Conservation (phyloP, 75 land plant genomes). For the Cunninghamia lanceolata region DNA sequence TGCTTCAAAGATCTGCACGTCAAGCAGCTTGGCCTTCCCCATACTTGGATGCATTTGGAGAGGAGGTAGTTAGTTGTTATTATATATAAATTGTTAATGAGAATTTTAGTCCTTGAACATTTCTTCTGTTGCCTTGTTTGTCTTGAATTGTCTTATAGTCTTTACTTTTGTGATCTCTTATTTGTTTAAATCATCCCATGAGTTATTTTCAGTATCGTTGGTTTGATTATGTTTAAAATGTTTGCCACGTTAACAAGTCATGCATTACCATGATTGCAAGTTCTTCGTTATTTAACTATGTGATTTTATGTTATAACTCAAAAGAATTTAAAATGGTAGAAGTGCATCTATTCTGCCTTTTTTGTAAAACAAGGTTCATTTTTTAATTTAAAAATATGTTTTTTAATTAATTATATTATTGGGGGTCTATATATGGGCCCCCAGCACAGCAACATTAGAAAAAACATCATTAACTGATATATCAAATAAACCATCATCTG, state of each 20-base stretch:
- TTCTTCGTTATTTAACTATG: background rate
- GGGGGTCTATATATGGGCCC: too few relatives aligned
- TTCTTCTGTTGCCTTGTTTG: background rate
- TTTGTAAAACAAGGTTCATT: background rate
- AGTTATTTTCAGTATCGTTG: background rate
- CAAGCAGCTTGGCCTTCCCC: slow-evolving; percentile 93
- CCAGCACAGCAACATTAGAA: too few relatives aligned
- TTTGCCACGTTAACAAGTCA: background rate
- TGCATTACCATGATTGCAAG: background rate
- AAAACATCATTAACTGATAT: too few relatives aligned
- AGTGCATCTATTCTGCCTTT: background rate
- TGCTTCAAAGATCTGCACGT: slow-evolving; percentile 73
- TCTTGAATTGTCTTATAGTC: background rate
- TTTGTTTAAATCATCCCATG: background rate
- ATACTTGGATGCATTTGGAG: slow-evolving; percentile 95
- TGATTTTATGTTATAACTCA: background rate
- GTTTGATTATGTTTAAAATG: background rate
- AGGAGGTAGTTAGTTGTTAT: slow-evolving; percentile 59
- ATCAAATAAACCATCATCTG: too few relatives aligned
- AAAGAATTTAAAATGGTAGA: background rate
- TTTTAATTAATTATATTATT: too few relatives aligned
- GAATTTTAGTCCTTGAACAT: background rate
- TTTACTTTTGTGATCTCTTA: background rate
- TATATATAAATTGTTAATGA: background rate
- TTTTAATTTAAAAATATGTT: background rate